These are phyloP conservation scores for Penicillium sp. DNA, from an alignment of 2,329 filamentous ascomycete genomes.

Conservation along the genomic window DNA sequence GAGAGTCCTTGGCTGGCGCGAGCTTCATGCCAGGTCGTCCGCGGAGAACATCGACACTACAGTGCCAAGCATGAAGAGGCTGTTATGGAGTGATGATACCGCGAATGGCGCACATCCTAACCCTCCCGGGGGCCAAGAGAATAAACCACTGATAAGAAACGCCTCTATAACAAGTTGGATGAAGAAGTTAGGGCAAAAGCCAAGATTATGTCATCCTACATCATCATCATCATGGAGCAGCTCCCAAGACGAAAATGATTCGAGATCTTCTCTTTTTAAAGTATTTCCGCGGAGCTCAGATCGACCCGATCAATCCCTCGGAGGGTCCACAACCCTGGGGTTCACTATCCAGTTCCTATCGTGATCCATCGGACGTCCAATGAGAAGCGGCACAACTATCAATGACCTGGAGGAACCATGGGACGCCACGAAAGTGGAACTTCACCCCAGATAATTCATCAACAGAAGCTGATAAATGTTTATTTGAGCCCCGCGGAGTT, in stretches of 20 bases:
- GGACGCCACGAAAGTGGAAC: not conserved
- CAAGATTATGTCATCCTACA: not conserved
- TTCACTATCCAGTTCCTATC: conserved; percentile 12
- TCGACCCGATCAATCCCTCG: not conserved
- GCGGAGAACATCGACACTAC: too few relatives aligned
- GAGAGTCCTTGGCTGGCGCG: too few relatives aligned
- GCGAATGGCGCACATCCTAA: too few relatives aligned
- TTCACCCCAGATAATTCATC: conserved; percentile 1
- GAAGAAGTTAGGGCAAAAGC: not conserved
- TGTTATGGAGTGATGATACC: too few relatives aligned
- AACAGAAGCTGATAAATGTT: not conserved
- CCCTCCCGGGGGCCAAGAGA: too few relatives aligned
- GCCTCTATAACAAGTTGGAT: not conserved
- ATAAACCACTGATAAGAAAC: too few relatives aligned
- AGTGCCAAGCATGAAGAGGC: too few relatives aligned
- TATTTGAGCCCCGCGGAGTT: conserved; percentile 20
- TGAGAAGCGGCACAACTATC: conserved; percentile 25
- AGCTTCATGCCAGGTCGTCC: too few relatives aligned
- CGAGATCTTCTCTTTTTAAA: conserved; percentile 3
- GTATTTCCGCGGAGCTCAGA: conserved; percentile 25
- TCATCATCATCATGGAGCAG: not conserved
- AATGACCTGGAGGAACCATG: conserved; percentile 1
- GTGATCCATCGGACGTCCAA: conserved; percentile 16
- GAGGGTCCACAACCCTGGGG: not conserved
- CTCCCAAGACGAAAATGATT: not conserved